Conservation (phyloP, 2,329 filamentous ascomycete genomes). For the Parascedosporium putredinis region DNA sequence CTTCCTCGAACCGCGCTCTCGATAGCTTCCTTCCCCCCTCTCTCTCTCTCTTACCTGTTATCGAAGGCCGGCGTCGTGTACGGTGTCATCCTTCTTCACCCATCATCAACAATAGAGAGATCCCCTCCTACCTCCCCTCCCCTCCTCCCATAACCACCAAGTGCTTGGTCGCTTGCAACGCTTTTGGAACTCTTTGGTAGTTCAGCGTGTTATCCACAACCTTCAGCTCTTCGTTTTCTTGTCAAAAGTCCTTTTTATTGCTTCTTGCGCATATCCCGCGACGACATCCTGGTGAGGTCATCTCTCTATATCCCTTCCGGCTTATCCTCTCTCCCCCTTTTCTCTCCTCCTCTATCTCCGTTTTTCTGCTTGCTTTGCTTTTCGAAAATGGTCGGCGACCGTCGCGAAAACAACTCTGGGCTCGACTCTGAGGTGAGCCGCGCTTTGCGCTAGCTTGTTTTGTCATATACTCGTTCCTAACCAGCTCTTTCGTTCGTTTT, state of each 20-base stretch:
- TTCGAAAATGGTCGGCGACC: background rate
- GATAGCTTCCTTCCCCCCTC: background rate
- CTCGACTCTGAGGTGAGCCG: conserved; percentile 3
- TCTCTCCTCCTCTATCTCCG: background rate
- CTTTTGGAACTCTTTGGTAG: background rate
- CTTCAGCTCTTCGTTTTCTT: background rate
- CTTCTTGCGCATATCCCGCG: background rate
- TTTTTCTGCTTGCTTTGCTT: background rate
- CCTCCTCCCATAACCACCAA: background rate
- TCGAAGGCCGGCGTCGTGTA: background rate
- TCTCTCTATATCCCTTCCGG: background rate
- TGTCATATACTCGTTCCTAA: background rate
- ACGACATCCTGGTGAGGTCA: conserved; percentile 2
- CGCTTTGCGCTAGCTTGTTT: background rate
- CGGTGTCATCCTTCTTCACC: background rate
- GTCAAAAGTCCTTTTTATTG: background rate
- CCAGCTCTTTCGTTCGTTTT: background rate
- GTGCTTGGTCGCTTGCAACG: background rate
- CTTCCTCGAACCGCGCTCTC: background rate
- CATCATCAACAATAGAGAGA: background rate
- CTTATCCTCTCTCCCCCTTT: background rate
- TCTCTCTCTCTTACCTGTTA: background rate
- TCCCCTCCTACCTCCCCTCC: background rate
- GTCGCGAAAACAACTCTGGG: background rate
- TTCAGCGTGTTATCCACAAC: background rate